Conservation (phyloP, 106 monocot genomes). For the Apostasia ramifera region DNA sequence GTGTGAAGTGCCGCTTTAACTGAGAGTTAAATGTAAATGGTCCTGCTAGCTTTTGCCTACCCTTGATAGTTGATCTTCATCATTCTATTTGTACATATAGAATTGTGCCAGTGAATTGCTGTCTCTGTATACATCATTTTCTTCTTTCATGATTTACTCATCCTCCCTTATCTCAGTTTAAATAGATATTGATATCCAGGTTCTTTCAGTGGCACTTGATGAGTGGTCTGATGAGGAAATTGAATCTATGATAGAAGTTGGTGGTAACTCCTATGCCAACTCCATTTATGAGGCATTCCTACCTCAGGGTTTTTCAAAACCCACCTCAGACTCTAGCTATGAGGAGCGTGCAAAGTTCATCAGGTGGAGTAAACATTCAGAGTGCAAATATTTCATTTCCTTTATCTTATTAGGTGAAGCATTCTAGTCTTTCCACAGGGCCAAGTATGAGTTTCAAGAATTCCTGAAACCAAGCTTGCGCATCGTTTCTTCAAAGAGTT, state of each 20-base stretch:
- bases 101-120: too few relatives aligned
- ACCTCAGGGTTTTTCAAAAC: conserved; percentile 50
- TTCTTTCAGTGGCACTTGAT: conserved; percentile 82
- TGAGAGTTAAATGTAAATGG: too few relatives aligned
- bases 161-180: too few relatives aligned
- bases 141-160: too few relatives aligned
- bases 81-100: too few relatives aligned
- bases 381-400: neutral
- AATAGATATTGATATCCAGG: conserved; percentile 27
- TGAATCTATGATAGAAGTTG: conserved; percentile 80
- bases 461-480: conserved; percentile 87
- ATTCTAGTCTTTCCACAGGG: conserved; percentile 23
- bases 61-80: too few relatives aligned
- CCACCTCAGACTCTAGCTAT: conserved; percentile 42
- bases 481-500: conserved; percentile 51
- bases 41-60: too few relatives aligned
- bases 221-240: conserved; percentile 80
- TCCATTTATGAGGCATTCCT: conserved; percentile 90
- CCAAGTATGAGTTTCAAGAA: conserved; percentile 88
- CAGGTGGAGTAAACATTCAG: conserved; percentile 31
- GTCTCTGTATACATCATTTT: too few relatives aligned
- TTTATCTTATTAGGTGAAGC: neutral
- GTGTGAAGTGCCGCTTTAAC: too few relatives aligned
- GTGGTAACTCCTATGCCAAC: conserved; percentile 91
- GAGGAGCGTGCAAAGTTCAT: conserved; percentile 81